Conservation (phyloP, 768 basidiomycete genomes). For the Macrocybe gigantea region DNA sequence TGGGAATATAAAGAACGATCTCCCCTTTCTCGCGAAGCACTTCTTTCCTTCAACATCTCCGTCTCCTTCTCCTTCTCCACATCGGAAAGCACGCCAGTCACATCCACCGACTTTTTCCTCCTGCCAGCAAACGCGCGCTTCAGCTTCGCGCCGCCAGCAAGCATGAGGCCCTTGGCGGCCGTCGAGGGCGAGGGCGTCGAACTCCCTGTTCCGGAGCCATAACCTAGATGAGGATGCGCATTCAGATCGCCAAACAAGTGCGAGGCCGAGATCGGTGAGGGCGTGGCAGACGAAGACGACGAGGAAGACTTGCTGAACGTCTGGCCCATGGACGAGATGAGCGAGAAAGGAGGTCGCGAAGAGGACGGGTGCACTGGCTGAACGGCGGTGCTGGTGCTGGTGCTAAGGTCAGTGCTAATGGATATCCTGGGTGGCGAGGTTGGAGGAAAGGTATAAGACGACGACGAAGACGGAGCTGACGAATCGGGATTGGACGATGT, state of each 20-base stretch:
- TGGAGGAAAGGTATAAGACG: slow-evolving; percentile 12
- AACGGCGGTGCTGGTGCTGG: slow-evolving; percentile 15
- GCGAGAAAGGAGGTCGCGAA: slow-evolving; percentile 13
- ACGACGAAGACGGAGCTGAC: too few species aligned
- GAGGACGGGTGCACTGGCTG: slow-evolving; percentile 6
- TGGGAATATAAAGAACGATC: slow-evolving; percentile 3
- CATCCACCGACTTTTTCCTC: slow-evolving; percentile 53
- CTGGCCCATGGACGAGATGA: slow-evolving; percentile 30
- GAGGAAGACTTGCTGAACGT: slow-evolving; percentile 21
- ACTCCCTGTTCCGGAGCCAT: too few species aligned
- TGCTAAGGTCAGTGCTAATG: slow-evolving; percentile 7
- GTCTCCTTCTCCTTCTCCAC: too few species aligned
- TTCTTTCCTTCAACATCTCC: background rate
- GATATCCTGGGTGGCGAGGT: slow-evolving; percentile 11
- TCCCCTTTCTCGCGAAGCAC: slow-evolving; percentile 10
- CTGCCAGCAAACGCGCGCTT: slow-evolving; percentile 55
- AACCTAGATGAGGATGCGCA: too few species aligned
- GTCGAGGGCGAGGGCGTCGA: slow-evolving; percentile 9
- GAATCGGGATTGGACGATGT: too few species aligned
- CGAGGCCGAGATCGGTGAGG: background rate
- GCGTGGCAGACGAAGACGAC: slow-evolving; percentile 11
- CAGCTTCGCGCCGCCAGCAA: slow-evolving; percentile 42
- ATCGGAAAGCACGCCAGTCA: slow-evolving; percentile 3
- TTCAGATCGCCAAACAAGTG: too few species aligned
- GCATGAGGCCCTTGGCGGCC: slow-evolving; percentile 26